These are phyloP conservation scores for Ogataea pignaliae DNA, from an alignment of 805 yeast species.

Conservation along the genomic window DNA sequence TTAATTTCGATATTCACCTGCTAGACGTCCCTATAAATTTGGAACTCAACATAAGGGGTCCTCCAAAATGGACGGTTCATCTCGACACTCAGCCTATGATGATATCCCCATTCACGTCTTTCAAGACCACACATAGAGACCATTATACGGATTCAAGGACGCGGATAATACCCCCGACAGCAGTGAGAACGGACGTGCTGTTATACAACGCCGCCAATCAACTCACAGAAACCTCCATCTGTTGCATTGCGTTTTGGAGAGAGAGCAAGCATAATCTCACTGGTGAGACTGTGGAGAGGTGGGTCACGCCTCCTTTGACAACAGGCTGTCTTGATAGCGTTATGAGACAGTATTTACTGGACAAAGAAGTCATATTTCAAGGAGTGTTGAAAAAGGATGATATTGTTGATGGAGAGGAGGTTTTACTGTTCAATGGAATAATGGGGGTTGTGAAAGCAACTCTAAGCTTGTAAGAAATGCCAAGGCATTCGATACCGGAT, in stretches of 20 bases:
- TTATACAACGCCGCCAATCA: conserved; percentile 56
- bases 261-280: conserved; percentile 23
- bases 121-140: conserved; percentile 75
- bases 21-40: conserved; percentile 4
- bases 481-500: no score
- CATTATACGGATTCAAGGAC: conserved; percentile 61
- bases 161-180: conserved; percentile 36
- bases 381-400: conserved; percentile 35
- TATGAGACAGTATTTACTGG: conserved; percentile 58
- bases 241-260: conserved; percentile 67
- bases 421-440: conserved; percentile 76
- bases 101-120: conserved; percentile 75
- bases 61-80: conserved; percentile 51
- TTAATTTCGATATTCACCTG: conserved; percentile 31
- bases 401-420: conserved; percentile 60
- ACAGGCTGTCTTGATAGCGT: conserved; percentile 87
- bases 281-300: conserved; percentile 35
- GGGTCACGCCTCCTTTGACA: conserved; percentile 79
- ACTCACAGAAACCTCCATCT: conserved; percentile 77
- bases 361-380: conserved; percentile 18
- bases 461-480: conserved; percentile 23
- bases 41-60: conserved; percentile 1
- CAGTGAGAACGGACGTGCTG: conserved; percentile 55
- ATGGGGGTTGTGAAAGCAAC: conserved; percentile 71
- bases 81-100: conserved; percentile 50